These are phyloP conservation scores for carrot (Daucus carota) DNA, from an alignment of 129 eudicot species.

Conservation along the genomic window DNA sequence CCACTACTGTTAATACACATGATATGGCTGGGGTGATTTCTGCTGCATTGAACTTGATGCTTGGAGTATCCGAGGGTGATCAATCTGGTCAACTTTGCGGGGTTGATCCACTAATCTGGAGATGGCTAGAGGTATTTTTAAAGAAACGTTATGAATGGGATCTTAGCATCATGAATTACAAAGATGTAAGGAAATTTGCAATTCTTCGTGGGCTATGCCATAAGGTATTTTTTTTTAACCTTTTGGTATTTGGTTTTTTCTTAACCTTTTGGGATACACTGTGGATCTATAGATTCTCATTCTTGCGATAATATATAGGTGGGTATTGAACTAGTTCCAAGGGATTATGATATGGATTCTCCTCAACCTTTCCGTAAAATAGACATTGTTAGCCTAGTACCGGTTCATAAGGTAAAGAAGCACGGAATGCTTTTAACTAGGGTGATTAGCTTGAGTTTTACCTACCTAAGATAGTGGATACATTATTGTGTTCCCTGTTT, in stretches of 20 bases:
- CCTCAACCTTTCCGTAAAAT: conserved; percentile 65
- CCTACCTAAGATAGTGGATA: not conserved
- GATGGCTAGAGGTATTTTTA: conserved; percentile 84
- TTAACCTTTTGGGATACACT: not conserved
- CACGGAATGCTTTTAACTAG: conserved; percentile 4
- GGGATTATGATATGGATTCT: conserved; percentile 94
- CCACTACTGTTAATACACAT: conserved; percentile 57
- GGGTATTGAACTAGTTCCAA: conserved; percentile 92
- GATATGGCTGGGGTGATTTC: conserved; percentile 72
- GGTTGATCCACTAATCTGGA: conserved; percentile 65
- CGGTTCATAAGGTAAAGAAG: conserved; percentile 86
- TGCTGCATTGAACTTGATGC: conserved; percentile 83
- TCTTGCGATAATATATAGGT: conserved; percentile 39
- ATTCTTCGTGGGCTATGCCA: conserved; percentile 96
- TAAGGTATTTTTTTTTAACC: conserved; percentile 46
- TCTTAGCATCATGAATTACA: conserved; percentile 62
- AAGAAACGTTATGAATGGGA: conserved; percentile 91
- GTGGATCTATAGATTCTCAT: conserved; percentile 3
- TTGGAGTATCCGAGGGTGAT: conserved; percentile 61
- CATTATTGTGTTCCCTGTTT: conserved; percentile 12
- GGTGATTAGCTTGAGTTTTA: conserved; percentile 8
- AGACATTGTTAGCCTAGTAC: conserved; percentile 89
- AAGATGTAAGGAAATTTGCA: conserved; percentile 86
- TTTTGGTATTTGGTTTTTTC: conserved; percentile 8
- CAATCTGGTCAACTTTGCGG: conserved; percentile 26